Conservation (phyloP, 495 filamentous ascomycete genomes). For the Paragyromitra xinjiangensis region DNA sequence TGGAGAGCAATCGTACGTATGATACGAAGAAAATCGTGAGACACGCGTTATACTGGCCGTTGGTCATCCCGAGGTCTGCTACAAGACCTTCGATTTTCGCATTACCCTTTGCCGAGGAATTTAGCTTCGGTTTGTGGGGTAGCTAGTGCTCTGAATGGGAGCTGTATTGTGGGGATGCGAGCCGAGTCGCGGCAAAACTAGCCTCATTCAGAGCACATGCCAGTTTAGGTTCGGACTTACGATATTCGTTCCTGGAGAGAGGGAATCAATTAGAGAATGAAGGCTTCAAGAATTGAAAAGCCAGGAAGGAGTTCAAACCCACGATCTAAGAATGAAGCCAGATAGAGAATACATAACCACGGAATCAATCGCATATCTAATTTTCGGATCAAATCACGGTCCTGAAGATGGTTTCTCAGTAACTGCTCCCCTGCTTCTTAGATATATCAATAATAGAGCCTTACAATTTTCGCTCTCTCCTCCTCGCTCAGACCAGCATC, state of each 20-base stretch:
- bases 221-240: constrained; percentile 6
- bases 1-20: constrained; percentile 64
- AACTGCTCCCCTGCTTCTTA: neutral
- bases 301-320: constrained; percentile 43
- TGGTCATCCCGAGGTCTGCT: constrained; percentile 70
- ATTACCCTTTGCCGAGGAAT: constrained; percentile 79
- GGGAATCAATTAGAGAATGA: neutral
- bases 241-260: constrained; percentile 37
- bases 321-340: constrained; percentile 84
- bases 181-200: neutral
- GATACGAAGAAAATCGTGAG: constrained; percentile 93
- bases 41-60: constrained; percentile 76
- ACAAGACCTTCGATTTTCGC: constrained; percentile 80
- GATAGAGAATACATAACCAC: constrained; percentile 79
- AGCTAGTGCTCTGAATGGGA: neutral
- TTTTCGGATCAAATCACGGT: constrained; percentile 73
- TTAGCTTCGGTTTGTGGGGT: neutral
- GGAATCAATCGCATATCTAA: constrained; percentile 77
- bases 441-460: constrained; percentile 35
- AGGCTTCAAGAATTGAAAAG: constrained; percentile 22
- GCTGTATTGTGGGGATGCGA: neutral
- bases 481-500: constrained; percentile 73
- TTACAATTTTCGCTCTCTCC: constrained; percentile 73
- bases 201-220: neutral
- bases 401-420: constrained; percentile 60